Base-by-base conservation (phyloP, 2,329 filamentous ascomycete genomes). In the Aspergillus tubingensis region DNA sequence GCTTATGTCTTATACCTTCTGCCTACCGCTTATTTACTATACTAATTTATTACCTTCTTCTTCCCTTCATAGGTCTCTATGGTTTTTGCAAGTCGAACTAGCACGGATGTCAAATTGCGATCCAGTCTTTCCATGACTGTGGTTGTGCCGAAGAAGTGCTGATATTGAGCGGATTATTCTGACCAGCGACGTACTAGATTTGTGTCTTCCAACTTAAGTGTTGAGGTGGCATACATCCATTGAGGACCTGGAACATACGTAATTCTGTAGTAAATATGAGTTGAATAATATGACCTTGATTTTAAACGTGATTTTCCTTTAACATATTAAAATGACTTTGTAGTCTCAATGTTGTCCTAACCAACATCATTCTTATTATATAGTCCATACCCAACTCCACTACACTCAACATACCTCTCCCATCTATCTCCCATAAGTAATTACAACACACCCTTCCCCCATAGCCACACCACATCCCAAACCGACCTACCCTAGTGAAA, bases 21-120 rank as follows among this genome's bases (percentile, higher is more conserved):
- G 55, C 60, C 61, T 67, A 65, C 64, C 68, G 62, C 66, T 64
- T 70, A 60, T 63, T 60, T 64, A 69, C 74, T 74, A 72, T 70
- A 70, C 58, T 25, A 25, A 25, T 25, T 7, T 7, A 62, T 67
- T 54, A 58, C 61, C 59, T 8, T 51, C 51, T 49, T 21, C 36
- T 57, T 38, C 39, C 53, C 57, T 11, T 25, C 39, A 27, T 49
- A 15, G 32, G 53, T 54, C 44, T 8, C 8, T 49, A 38, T 25
- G 54, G 13, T 38, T 44, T 30, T 10, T 36, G 21, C 11, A 17
- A 38, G 54, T 15, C 43, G 50, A 38, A 27, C 67, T 80, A 94
- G 93, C 93, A 96, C 91, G 90, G 91, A 96, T 96, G 92, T 97
- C 92, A 96, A 96, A 96, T 96, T 97, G 88, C 93, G 95, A 94